Evolutionary conservation across 176 grass and related monocot species (phyloP), one percentile per base, ranked within the genome.

Genomic region (Thinopyrum elongatum): DNA sequence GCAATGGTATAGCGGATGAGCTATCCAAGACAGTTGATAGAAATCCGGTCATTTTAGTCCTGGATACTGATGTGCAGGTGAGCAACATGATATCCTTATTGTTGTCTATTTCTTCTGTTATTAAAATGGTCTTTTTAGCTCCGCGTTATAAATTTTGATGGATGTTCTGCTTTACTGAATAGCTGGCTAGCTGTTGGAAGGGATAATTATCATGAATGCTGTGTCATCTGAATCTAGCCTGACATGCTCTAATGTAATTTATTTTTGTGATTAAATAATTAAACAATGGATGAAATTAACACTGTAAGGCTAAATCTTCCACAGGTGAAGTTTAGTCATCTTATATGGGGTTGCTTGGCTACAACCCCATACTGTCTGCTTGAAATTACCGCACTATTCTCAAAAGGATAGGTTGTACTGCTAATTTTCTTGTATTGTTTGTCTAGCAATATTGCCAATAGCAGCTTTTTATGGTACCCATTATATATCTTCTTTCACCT

Each of bases 61-160:
- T 98, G 69, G 96, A 98, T 86, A 84, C 76, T 14, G 78, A 91
- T 63, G 86, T 98, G 81, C 93, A 98, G 90, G 91, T 98, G 44
- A 86, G 63, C 53, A 83, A 55, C 80, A 72, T 70, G 23, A 65
- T 62, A 81, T 53, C 39, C 22, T 79, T 19, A 42, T n/a, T 65
- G 10, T 33, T 12, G 30, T 13, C 6, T 65, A 64, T 70, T 30
- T 15, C 16, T 29, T 19, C 25, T 72, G 28, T 23, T 11, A 47
- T 61, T 70, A 77, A 38, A 53, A 64, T 62, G n/a, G 4, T 29
- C 25, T 13, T 71, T 63, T 70, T 39, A 7, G 66, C 21, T 31
- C 27, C 14, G 42, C 12, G 63, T 46, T 85, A n/a, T 30, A 19
- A 58, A 11, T 65, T 46, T 87, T 60, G 47, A 58, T 67, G 66